A percentile compares a stretch with the other conserved stretches of the same genome.
phyloP scores from a whole-genome alignment of 2,329 filamentous ascomycete species.

The Cordyceps cateniannulata region DNA sequence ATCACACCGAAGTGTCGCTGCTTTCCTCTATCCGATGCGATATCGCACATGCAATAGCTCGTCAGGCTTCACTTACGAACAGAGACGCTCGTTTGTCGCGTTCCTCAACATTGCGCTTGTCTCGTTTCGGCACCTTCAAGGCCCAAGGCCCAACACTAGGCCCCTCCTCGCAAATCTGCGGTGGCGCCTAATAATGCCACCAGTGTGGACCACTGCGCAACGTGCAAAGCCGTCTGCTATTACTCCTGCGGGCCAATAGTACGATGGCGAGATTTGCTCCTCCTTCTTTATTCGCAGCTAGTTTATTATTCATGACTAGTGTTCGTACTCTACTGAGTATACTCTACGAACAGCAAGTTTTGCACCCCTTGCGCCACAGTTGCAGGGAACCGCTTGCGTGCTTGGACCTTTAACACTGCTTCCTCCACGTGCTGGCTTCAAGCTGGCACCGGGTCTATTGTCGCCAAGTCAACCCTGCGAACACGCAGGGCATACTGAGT shows the following conservation, averaged over 20 bases:
- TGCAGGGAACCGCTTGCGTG: background rate
- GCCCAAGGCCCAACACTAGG: too few relatives aligned
- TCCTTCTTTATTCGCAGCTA: too few relatives aligned
- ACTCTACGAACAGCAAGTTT: too few relatives aligned
- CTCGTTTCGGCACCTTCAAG: background rate
- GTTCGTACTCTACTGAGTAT: too few relatives aligned
- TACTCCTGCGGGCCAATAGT: too few relatives aligned
- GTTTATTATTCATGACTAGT: background rate
- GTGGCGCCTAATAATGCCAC: too few relatives aligned
- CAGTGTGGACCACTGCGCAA: too few relatives aligned
- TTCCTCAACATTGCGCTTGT: background rate
- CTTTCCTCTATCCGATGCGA: background rate
- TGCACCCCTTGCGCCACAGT: background rate
- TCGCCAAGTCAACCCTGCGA: background rate
- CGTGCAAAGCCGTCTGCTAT: too few relatives aligned
- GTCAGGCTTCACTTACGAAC: too few relatives aligned
- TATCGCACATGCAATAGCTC: background rate
- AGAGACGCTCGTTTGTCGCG: background rate
- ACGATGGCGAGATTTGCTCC: too few relatives aligned
- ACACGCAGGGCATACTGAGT: background rate
- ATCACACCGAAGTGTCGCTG: background rate
- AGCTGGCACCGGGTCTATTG: background rate
- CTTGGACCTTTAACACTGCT: background rate
- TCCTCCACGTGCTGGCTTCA: background rate
- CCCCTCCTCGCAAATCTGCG: too few relatives aligned